A percentile compares a stretch with the other conserved stretches of the same genome.
Evolutionary conservation across 192 early-diverging fungal species (phyloP).

Genomic region (Backusella luteola): DNA sequence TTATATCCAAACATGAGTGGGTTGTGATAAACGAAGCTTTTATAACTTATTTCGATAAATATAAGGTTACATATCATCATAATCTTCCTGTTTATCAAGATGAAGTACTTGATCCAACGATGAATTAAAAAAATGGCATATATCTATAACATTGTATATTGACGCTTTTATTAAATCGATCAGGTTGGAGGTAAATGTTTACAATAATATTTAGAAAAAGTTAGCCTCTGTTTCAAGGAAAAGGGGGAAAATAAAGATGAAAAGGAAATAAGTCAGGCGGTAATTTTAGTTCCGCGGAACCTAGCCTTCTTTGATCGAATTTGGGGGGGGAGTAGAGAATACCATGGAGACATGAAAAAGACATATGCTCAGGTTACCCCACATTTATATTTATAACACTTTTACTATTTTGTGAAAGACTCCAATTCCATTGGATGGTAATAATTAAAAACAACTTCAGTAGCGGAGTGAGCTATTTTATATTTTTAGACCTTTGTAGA

Average conservation of each 20-base stretch:
- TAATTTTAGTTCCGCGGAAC: conserved; percentile 3
- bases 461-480: background rate
- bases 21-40: background rate
- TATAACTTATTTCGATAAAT: background rate
- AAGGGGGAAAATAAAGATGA: conserved; percentile 9
- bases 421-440: background rate
- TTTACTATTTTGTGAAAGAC: background rate
- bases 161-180: background rate
- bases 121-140: background rate
- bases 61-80: background rate
- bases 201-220: background rate
- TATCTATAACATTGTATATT: background rate
- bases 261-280: conserved; percentile 3
- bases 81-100: background rate
- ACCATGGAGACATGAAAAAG: background rate
- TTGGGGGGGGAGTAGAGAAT: background rate
- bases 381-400: background rate
- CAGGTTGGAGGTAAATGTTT: background rate
- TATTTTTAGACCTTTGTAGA: background rate
- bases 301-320: background rate
- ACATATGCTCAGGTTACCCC: background rate
- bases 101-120: background rate
- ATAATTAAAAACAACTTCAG: background rate
- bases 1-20: background rate
- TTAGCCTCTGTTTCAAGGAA: background rate